phyloP scores from a whole-genome alignment of 495 filamentous ascomycete species.

The Xylaria castorea region DNA sequence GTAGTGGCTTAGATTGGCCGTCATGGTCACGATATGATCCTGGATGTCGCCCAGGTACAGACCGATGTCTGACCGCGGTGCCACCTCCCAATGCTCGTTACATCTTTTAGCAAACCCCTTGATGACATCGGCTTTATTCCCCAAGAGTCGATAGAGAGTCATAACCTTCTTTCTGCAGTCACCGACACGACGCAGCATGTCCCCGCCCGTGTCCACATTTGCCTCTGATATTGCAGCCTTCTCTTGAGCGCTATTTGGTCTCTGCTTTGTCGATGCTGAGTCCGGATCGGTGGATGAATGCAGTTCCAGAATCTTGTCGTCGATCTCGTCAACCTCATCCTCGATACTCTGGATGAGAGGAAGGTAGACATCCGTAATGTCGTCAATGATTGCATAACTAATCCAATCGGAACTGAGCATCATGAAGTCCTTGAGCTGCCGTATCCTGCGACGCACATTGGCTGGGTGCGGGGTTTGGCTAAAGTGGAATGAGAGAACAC shows the following conservation, averaged over 20 bases:
- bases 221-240: conserved; percentile 53
- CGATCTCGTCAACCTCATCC: conserved; percentile 88
- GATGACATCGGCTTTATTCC: conserved; percentile 98
- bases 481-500: conserved; percentile 95
- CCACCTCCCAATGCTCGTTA: conserved; percentile 97
- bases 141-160: conserved; percentile 87
- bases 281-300: conserved; percentile 62
- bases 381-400: conserved; percentile 95
- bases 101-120: conserved; percentile 99
- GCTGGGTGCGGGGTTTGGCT: conserved; percentile 90
- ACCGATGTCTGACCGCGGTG: conserved; percentile 92
- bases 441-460: conserved; percentile 91
- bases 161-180: conserved; percentile 97
- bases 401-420: conserved; percentile 97
- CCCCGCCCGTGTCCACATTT: conserved; percentile 66
- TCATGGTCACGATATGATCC: conserved; percentile 99
- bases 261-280: conserved; percentile 41
- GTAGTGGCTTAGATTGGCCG: conserved; percentile 90
- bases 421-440: conserved; percentile 93
- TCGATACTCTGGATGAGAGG: conserved; percentile 90
- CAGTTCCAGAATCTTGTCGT: conserved; percentile 78
- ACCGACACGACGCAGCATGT: conserved; percentile 89
- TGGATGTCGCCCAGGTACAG: conserved; percentile 97
- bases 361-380: conserved; percentile 94
- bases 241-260: conserved; percentile 44